Base-by-base conservation (phyloP, 2,329 filamentous ascomycete genomes). In the Emericellopsis cladophorae region DNA sequence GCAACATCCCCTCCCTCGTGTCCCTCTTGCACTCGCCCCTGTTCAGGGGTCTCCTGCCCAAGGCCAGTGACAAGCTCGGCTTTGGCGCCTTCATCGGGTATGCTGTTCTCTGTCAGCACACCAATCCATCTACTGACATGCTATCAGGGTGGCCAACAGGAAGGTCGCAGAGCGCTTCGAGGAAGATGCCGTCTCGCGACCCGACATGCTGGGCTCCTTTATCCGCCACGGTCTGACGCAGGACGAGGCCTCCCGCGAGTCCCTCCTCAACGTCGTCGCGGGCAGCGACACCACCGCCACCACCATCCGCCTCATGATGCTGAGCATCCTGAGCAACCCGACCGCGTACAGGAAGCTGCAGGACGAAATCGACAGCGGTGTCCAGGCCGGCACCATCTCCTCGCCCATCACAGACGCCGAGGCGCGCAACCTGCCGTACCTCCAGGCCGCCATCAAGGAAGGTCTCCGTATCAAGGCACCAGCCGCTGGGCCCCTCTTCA, bases 371-470 rank as follows among this genome's bases (percentile, higher is more conserved):
- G 45, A 44, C 21, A 57, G 63, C 1, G 53, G 54, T 4, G 43
- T 45, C 24, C 32, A 41, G 16, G 46, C 48, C 6, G 50, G 47
- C 14, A 39, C 46, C 22, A 51, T 63, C n/a, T 49, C 56, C 0
- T 41, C 46, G 4, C 54, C 54, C 24, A 49, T 56, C 43, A 53
- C 45, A 9, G 57, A 65, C 35, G 48, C 50, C 7, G 48, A 62
- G 37, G 60, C 61, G 2, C 54, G 54, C 3, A 47, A 52, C 7
- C 49, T 69, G 5, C 61, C 64, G 0, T 72, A 65, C 32, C 54
- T 72, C 0, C 60, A 66, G 43, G 67, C 73, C 0, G 58, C 70
- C 29, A 69, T 77, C 47, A 62, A 67, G 24, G 70, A 76, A 45
- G 61, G 58, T 1, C 48, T 65, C 2, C 58, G 61, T 18, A 61